These are phyloP conservation scores for Auriculariales sp. DNA, from an alignment of 768 basidiomycete genomes.

Conservation along the genomic window DNA sequence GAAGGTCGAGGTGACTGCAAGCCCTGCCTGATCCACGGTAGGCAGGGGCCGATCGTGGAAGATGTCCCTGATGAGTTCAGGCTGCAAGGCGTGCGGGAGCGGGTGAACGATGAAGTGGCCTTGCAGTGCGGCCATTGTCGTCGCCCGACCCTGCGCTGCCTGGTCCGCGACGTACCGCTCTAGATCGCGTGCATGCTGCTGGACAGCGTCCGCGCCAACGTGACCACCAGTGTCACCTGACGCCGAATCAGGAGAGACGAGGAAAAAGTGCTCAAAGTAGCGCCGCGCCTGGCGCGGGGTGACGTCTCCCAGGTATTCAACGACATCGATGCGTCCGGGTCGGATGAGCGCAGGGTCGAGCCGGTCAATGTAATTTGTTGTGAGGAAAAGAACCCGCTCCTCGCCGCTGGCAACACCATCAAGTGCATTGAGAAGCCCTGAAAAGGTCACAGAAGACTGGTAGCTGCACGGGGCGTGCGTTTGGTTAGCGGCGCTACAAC, in stretches of 20 bases:
- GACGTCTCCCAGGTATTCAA: conserved; percentile 75
- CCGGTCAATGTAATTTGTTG: conserved; percentile 85
- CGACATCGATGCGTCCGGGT: conserved; percentile 86
- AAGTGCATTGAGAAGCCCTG: conserved; percentile 89
- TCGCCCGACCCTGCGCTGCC: conserved; percentile 33
- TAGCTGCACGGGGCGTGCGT: conserved; percentile 35
- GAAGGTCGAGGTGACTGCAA: too few species aligned
- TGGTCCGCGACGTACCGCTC: conserved; percentile 39
- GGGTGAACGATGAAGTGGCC: conserved; percentile 71
- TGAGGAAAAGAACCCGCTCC: conserved; percentile 97
- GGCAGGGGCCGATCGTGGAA: too few species aligned
- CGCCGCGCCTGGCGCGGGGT: conserved; percentile 60
- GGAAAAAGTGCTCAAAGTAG: conserved; percentile 79
- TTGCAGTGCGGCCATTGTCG: conserved; percentile 95
- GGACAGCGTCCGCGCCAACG: conserved; percentile 22
- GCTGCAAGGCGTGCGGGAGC: not conserved
- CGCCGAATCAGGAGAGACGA: conserved; percentile 18
- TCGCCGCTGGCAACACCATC: conserved; percentile 97
- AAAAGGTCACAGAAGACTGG: conserved; percentile 93
- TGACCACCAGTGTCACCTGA: conserved; percentile 6
- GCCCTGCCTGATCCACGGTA: too few species aligned
- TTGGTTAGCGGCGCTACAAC: not conserved
- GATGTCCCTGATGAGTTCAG: not conserved
- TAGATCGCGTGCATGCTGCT: conserved; percentile 36
- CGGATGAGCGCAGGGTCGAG: conserved; percentile 92